Conservation (phyloP, 345 rosid genomes). For the Citrus sp. region DNA sequence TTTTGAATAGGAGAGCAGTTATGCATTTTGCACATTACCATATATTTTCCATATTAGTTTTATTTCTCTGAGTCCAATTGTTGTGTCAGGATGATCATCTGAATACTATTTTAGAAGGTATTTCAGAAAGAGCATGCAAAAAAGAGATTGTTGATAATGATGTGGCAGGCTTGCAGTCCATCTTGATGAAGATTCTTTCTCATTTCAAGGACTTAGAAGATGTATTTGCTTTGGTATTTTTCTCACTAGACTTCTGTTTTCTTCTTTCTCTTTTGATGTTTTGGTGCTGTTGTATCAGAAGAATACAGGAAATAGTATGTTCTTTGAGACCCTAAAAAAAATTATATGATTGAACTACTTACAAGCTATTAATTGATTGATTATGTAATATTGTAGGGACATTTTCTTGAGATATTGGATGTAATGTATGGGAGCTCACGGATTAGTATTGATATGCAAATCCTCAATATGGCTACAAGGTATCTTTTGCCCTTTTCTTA, state of each 20-base stretch:
- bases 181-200: conserved; percentile 70
- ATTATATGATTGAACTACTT: background rate
- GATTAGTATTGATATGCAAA: conserved; percentile 54
- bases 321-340: background rate
- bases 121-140: conserved; percentile 39
- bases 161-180: conserved; percentile 67
- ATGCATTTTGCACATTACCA: background rate
- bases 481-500: conserved; percentile 21
- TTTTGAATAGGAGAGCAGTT: background rate
- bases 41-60: conserved; percentile 4
- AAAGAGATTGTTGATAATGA: conserved; percentile 66
- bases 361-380: conserved; percentile 10
- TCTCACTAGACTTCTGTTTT: conserved; percentile 10
- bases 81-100: conserved; percentile 57
- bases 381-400: conserved; percentile 43
- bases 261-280: background rate
- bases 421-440: conserved; percentile 63
- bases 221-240: conserved; percentile 64
- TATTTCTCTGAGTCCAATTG: conserved; percentile 20
- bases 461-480: conserved; percentile 75
- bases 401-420: conserved; percentile 79
- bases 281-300: background rate
- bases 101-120: conserved; percentile 50
- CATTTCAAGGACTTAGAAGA: conserved; percentile 60
- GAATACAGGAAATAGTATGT: conserved; percentile 4